phyloP scores from a whole-genome alignment of 139 green algal genomes.

The Pleodorina starrii region DNA sequence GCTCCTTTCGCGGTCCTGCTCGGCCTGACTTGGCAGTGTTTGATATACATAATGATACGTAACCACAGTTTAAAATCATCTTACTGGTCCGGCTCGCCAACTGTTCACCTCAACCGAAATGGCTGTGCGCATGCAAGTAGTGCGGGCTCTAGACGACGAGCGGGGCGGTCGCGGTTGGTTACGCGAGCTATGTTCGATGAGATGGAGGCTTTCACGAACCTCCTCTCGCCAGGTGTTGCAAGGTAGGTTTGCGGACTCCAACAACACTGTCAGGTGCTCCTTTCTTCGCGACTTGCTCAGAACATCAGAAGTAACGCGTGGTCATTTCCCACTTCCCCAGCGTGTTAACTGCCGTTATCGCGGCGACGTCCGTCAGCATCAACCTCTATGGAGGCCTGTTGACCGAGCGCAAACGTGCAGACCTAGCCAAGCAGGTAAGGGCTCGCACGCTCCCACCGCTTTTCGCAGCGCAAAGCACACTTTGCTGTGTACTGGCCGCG shows the following conservation, averaged over 20 bases:
- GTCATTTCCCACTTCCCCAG: background rate
- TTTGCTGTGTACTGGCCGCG: too few relatives aligned
- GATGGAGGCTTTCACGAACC: slow-evolving; percentile 45
- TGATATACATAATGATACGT: too few relatives aligned
- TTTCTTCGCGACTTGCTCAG: too few relatives aligned
- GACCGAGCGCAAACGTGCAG: slow-evolving; percentile 68
- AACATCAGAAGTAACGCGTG: too few relatives aligned
- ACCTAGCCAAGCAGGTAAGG: slow-evolving; percentile 60
- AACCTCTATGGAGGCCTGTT: slow-evolving; percentile 71
- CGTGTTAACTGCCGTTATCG: slow-evolving; percentile 65
- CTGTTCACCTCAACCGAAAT: background rate
- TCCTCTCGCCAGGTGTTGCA: background rate
- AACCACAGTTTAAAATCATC: background rate
- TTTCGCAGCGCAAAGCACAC: too few relatives aligned
- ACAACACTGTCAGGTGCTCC: too few relatives aligned
- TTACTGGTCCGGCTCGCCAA: background rate
- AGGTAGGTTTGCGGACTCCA: background rate
- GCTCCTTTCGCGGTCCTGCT: too few relatives aligned
- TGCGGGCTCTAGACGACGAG: background rate
- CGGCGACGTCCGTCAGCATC: slow-evolving; percentile 59
- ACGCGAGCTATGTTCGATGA: slow-evolving; percentile 40
- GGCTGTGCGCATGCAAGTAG: background rate
- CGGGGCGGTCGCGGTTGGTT: background rate
- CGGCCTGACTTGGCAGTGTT: too few relatives aligned
- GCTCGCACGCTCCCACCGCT: too few relatives aligned